A percentile compares a stretch with the other conserved stretches of the same genome.
Conservation (phyloP, 2,329 filamentous ascomycete genomes). For the Monilinia fructicola region DNA sequence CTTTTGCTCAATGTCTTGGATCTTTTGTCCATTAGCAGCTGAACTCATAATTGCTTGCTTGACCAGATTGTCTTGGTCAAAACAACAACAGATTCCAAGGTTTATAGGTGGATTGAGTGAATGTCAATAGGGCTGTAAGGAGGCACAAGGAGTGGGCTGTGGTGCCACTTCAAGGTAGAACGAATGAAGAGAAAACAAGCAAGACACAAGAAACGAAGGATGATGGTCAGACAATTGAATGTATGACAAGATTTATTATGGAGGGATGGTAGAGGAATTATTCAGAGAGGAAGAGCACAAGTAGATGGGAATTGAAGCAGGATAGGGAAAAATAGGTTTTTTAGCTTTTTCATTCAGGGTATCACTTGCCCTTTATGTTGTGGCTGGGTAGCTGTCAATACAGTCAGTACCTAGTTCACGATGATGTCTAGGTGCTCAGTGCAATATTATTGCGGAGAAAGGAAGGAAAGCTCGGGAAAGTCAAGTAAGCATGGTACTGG, state of each 20-base stretch:
- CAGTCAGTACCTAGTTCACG: neutral
- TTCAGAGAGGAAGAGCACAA: neutral
- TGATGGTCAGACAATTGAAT: slow-evolving; percentile 24
- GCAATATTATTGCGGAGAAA: slow-evolving; percentile 3
- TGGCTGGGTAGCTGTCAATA: slow-evolving; percentile 5
- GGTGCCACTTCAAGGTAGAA: slow-evolving; percentile 10
- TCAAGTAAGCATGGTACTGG: no score
- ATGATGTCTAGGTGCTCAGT: neutral
- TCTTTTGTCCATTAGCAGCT: slow-evolving; percentile 29
- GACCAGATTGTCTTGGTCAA: neutral
- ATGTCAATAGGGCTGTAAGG: neutral
- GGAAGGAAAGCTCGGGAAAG: neutral
- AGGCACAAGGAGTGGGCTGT: slow-evolving; percentile 8
- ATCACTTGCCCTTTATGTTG: slow-evolving; percentile 13
- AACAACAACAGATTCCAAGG: neutral
- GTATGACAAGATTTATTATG: slow-evolving; percentile 20
- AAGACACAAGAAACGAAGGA: slow-evolving; percentile 14
- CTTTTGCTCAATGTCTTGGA: slow-evolving; percentile 25
- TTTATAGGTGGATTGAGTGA: slow-evolving; percentile 12
- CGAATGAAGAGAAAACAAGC: slow-evolving; percentile 7
- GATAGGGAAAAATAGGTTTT: neutral
- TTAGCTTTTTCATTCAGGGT: slow-evolving; percentile 5
- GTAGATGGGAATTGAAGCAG: neutral
- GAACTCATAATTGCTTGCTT: slow-evolving; percentile 27
- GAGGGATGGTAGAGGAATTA: neutral